A percentile compares a stretch with the other conserved stretches of the same genome.
These are phyloP conservation scores for Oemleria cerasiformis DNA, from an alignment of 306 rosid species.

Conservation along the genomic window DNA sequence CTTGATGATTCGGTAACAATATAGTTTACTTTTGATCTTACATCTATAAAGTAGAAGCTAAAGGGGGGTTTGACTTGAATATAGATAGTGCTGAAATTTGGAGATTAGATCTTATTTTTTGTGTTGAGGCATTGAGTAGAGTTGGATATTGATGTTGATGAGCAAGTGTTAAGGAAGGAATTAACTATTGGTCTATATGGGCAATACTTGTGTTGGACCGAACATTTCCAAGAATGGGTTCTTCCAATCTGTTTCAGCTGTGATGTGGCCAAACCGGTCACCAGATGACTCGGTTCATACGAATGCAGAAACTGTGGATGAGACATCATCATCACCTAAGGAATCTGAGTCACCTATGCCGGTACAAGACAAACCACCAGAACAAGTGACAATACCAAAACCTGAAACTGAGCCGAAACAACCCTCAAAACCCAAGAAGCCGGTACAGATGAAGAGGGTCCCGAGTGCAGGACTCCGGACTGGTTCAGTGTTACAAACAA, in stretches of 20 bases:
- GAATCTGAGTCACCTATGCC: conserved; percentile 68
- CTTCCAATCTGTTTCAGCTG: conserved; percentile 88
- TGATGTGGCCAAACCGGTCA: conserved; percentile 69
- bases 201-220: conserved; percentile 96
- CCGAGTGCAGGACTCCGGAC: conserved; percentile 88
- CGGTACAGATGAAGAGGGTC: conserved; percentile 69
- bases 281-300: conserved; percentile 60
- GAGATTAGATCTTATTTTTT: conserved; percentile 46
- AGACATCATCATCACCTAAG: conserved; percentile 27
- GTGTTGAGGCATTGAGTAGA: conserved; percentile 29
- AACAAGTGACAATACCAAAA: conserved; percentile 70
- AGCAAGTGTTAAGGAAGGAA: conserved; percentile 21
- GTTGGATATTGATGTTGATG: conserved; percentile 26
- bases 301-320: conserved; percentile 43
- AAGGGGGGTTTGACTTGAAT: conserved; percentile 55
- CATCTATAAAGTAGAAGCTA: conserved; percentile 3
- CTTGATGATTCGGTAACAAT: conserved; percentile 11
- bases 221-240: conserved; percentile 75
- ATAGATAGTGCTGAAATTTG: conserved; percentile 17
- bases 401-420: conserved; percentile 41
- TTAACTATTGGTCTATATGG: conserved; percentile 53
- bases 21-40: conserved; percentile 7
- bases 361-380: conserved; percentile 84
- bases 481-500: conserved; percentile 65
- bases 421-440: conserved; percentile 38